Percentiles rank a stretch among this genome's conserved stretches.
These are phyloP conservation scores for Linderniella brevidens DNA, from an alignment of 257 asterid species.

Conservation along the genomic window DNA sequence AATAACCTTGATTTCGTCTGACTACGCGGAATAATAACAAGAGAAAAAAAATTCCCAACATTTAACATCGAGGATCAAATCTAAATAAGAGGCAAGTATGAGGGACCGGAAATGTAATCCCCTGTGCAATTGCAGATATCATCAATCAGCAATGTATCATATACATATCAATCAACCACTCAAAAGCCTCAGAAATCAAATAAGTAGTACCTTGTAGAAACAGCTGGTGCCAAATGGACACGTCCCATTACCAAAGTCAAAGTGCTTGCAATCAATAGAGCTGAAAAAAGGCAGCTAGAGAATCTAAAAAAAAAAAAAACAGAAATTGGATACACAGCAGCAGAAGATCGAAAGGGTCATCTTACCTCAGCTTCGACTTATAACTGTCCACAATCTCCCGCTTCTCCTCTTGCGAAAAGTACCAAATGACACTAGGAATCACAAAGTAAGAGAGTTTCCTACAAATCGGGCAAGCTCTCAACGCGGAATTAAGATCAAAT, in stretches of 20 bases:
- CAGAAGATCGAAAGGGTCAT: background rate
- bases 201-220: slow-evolving; percentile 44
- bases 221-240: slow-evolving; percentile 69
- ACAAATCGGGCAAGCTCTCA: slow-evolving; percentile 70
- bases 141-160: too few species aligned
- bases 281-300: slow-evolving; percentile 18
- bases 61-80: too few species aligned
- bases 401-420: slow-evolving; percentile 41
- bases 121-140: too few species aligned
- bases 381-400: slow-evolving; percentile 39
- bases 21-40: too few species aligned
- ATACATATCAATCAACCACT: too few species aligned
- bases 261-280: slow-evolving; percentile 72
- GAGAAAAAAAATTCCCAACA: too few species aligned
- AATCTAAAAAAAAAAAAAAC: slow-evolving; percentile 7
- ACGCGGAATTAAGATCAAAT: slow-evolving; percentile 45
- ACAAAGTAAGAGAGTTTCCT: slow-evolving; percentile 59
- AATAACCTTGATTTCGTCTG: too few species aligned
- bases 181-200: too few species aligned
- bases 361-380: slow-evolving; percentile 45
- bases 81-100: too few species aligned
- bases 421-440: slow-evolving; percentile 67
- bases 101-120: too few species aligned
- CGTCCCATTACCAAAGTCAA: slow-evolving; percentile 61
- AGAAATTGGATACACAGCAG: slow-evolving; percentile 1